Base-by-base conservation (phyloP, 1,139 yeast genomes). In the Nematodospora anomalae region DNA sequence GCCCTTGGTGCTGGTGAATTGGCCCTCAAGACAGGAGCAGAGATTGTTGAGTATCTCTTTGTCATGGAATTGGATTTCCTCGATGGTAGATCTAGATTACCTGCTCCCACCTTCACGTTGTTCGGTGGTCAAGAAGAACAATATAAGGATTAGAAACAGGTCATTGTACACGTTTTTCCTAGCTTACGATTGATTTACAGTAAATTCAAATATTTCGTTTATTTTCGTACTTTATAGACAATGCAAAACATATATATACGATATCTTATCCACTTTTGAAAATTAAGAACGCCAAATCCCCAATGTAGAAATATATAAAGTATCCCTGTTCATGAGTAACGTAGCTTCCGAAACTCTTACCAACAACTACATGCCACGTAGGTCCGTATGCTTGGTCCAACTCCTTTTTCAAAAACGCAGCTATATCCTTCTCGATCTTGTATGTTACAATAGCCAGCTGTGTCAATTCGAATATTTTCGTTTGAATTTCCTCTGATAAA, bases 301-400 rank as follows among this genome's bases (percentile, higher is more conserved):
- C 96, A 42, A 88, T 71, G 61, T 88, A 89, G 53, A 87, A 86
- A 62, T 92, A 90, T 23, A 85, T 71, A 57, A 92, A 92, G 55
- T 76, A 79, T 16, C 95, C 95, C 44, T 84, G 76, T 52, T 77
- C 90, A 56, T 94, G 98, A 13, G 97, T 87, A 16, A 94, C 96
- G 56, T 84, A 89, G 37, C 94, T 81, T 4, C 97, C 97, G 62
- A 92, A 92, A 53, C 85, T 85, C 59, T 82, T 80, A 21, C 98
- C 99, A 36, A 89, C 97, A 41, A 92, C 79, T 21, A 89, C 94
- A 58, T 92, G 97, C 98, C 98, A 92, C 16, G 95, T 80, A 30
- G 84, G 78, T 1, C 96, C 96, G 50, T 74, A 83, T 41, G 63
- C 51, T 35, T 63, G 66, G 45, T 76, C 73, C 57, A 75, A 63